A percentile compares a stretch with the other conserved stretches of the same genome.
Evolutionary conservation across 768 basidiomycete genomes (phyloP).

Genomic region (Phylloporus arenicola): DNA sequence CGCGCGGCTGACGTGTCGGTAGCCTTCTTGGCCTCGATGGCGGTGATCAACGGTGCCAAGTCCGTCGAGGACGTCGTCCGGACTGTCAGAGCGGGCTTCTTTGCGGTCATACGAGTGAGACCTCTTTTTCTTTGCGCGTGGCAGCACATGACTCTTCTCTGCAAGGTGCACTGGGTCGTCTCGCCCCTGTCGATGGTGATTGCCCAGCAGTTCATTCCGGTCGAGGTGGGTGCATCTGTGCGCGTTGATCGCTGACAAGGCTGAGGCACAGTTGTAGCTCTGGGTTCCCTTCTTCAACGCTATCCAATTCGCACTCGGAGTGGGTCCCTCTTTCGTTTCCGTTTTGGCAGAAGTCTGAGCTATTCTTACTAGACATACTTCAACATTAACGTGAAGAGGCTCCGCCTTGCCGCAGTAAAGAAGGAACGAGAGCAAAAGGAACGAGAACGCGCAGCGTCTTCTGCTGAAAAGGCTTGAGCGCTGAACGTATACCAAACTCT

Average conservation of each 20-base stretch:
- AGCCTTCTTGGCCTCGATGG: slow-evolving; percentile 78
- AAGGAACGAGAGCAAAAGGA: slow-evolving; percentile 42
- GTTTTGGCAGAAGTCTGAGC: background rate
- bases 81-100: slow-evolving; percentile 69
- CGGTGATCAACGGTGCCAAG: slow-evolving; percentile 76
- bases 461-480: slow-evolving; percentile 14
- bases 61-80: slow-evolving; percentile 57
- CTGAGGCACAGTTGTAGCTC: slow-evolving; percentile 40
- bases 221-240: slow-evolving; percentile 47
- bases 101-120: slow-evolving; percentile 65
- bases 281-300: slow-evolving; percentile 88
- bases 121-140: background rate
- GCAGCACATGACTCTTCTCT: background rate
- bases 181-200: slow-evolving; percentile 69
- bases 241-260: background rate
- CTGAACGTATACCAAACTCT: slow-evolving; percentile 13
- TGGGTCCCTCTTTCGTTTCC: slow-evolving; percentile 32
- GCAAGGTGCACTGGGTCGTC: slow-evolving; percentile 72
- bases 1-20: background rate
- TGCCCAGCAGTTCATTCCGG: slow-evolving; percentile 75
- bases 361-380: slow-evolving; percentile 51
- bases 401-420: slow-evolving; percentile 48
- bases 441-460: slow-evolving; percentile 24
- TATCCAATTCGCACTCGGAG: slow-evolving; percentile 71
- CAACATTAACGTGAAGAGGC: slow-evolving; percentile 66